Evolutionary conservation across 1,139 yeast species (phyloP), one percentile per base, ranked within the genome.

Genomic region (Hemisphaericaspora xylanilytica): DNA sequence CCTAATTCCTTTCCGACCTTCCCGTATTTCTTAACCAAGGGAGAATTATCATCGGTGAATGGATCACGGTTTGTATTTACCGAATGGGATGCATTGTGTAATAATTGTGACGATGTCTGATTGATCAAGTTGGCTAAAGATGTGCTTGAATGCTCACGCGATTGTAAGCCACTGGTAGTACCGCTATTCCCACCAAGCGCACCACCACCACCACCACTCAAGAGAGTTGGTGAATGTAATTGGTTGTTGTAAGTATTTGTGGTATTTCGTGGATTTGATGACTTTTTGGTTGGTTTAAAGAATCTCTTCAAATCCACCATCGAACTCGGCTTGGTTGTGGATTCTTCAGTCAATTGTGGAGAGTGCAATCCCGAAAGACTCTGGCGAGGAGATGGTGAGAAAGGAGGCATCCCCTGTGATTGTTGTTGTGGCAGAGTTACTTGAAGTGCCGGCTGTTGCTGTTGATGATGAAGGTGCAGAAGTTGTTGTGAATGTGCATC

Each of bases 1-100:
- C 98, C 99, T 49, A 94, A 69, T 45, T 86, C 83, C 49, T 87
- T 85, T 38, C 97, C 97, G 47, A 90, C 70, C 51, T 84, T 86
- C 44, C 96, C 95, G 61, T 92, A 94, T 58, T 90, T 86, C 50
- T 83, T 85, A 17, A 81, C 85, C 43, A 86, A 68, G 2, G 81
- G 78, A n/a, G 85, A 75, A 47, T 80, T 85, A 43, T 69, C 75
- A 44, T 70, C 75, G 9, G 73, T 67, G 46, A 69, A 69, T 0
- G 75, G 75, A 45, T 70, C 73, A 47, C 63, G 63, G 36, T 50
- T 53, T 20, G 52, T 43, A 35, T 39, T 50, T 28, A 51, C 53
- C 17, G 54, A 50, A 36, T 60, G 62, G 14, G 70, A 58, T 3
- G 72, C 70, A 47, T 62, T 64, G 36, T 67, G 68, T 31, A 71